Evolutionary conservation across 1,284 basidiomycete genomes (phyloP), one percentile per base, ranked within the genome.

Genomic region (Apiotrichum porosum): DNA sequence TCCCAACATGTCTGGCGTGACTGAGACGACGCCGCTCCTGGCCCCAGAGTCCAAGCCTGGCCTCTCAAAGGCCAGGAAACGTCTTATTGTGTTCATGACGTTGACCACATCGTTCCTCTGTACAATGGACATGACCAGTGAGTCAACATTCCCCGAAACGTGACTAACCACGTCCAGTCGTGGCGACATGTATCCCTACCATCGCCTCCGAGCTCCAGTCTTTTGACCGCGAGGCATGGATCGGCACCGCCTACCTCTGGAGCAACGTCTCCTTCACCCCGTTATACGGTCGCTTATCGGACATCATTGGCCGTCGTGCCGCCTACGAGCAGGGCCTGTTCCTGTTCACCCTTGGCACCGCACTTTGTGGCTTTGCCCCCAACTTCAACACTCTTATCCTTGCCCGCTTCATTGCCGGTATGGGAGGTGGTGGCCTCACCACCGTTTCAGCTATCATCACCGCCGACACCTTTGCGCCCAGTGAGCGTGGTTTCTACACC

Each of bases 401-500:
- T 4, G 57, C 60, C 2, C 57, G 64, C 6, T 62, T 63, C 46
- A 30, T 66, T 2, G 62, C 62, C 1, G 64, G 64, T 15, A 59
- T 59, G 49, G 64, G 64, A 18, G 62, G 60, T 9, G 63, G 63
- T 2, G 63, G 63, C 15, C 53, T 61, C 35, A 42, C 54, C 1
- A 71, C 69, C 2, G 67, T 65, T 18, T 53, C 58, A n/a, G 63
- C 59, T 34, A 62, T 75, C 21, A 57, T 74, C 17, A 63, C 71
- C 38, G 62, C 61, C 9, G 67, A 73, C 37, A 50, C 73, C 9
- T 70, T 75, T 9, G 61, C 70, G 3, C 63, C 69, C 9, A 54
- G 62, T 28, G 62, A 68, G n/a, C 52, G 72, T 9, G 73, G 71
- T 6, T 54, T 73, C 15, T 63, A 67, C 31, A 71, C 73, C 46